These are phyloP conservation scores for Sporothrix humicola DNA, from an alignment of 2,329 filamentous ascomycete genomes.

Conservation along the genomic window DNA sequence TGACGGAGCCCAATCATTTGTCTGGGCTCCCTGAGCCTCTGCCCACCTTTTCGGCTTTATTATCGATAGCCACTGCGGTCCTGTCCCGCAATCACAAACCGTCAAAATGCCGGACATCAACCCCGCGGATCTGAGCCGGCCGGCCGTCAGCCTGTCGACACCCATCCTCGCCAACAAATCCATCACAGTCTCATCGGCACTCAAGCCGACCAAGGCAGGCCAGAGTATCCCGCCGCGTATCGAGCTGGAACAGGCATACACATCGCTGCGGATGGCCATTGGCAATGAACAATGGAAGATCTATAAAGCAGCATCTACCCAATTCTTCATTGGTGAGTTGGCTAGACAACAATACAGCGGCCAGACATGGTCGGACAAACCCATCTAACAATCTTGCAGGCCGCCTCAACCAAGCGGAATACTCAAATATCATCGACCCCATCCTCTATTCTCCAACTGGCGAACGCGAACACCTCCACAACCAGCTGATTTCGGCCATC, in stretches of 20 bases:
- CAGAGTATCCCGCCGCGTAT: conserved; percentile 69
- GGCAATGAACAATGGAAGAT: conserved; percentile 65
- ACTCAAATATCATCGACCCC: conserved; percentile 63
- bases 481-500: conserved; percentile 70
- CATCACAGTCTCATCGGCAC: conserved; percentile 58
- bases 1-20: neutral
- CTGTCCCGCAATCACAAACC: conserved; percentile 6
- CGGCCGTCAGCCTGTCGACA: conserved; percentile 62
- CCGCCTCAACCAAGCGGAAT: conserved; percentile 67
- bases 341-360: no score
- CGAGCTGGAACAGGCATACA: conserved; percentile 69
- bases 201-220: conserved; percentile 63
- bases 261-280: conserved; percentile 64
- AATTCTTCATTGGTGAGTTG: conserved; percentile 66
- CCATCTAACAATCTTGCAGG: conserved; percentile 49
- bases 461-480: conserved; percentile 68
- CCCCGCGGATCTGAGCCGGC: conserved; percentile 70
- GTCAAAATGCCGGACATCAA: conserved; percentile 69
- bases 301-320: conserved; percentile 67
- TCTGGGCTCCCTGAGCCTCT: neutral
- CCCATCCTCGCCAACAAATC: conserved; percentile 64
- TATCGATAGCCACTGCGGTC: neutral
- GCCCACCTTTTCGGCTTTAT: neutral
- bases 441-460: conserved; percentile 63
- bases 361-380: no score